Percentiles rank a stretch among this genome's conserved stretches.
Evolutionary conservation across 257 asterid genomes (phyloP).

Genomic region (Solanum chiquidenum): DNA sequence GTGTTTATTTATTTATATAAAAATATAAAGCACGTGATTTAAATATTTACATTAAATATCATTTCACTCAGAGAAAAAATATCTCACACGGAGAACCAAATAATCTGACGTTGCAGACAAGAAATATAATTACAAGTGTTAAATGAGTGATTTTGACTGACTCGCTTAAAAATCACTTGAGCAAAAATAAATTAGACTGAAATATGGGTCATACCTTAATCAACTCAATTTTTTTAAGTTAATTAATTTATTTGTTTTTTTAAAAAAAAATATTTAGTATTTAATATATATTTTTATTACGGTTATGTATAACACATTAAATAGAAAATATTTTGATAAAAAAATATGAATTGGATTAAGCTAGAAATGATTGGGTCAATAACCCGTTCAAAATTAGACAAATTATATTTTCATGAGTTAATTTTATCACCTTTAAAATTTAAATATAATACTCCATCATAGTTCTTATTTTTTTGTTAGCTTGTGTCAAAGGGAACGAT

Average conservation of each 20-base stretch:
- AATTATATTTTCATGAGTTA: no score
- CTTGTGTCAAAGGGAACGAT: background rate
- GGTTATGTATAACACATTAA: background rate
- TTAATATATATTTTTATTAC: no score
- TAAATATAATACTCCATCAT: background rate
- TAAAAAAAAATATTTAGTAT: no score
- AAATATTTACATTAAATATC: background rate
- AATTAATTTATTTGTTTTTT: no score
- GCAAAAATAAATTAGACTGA: no score
- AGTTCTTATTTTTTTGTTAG: background rate
- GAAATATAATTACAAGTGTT: background rate
- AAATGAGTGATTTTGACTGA: background rate
- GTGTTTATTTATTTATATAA: background rate
- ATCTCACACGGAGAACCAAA: background rate
- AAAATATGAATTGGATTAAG: background rate
- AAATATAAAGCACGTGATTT: background rate
- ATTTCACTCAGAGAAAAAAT: background rate
- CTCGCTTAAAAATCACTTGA: background rate
- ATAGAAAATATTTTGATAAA: background rate
- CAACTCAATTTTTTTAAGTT: no score
- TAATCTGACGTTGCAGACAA: background rate
- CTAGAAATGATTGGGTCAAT: background rate
- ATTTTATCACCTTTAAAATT: background rate
- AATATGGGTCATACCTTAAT: background rate
- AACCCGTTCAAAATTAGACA: background rate